Evolutionary conservation across 2,329 filamentous ascomycete species (phyloP).

Genomic region (Penicillium sp.): DNA sequence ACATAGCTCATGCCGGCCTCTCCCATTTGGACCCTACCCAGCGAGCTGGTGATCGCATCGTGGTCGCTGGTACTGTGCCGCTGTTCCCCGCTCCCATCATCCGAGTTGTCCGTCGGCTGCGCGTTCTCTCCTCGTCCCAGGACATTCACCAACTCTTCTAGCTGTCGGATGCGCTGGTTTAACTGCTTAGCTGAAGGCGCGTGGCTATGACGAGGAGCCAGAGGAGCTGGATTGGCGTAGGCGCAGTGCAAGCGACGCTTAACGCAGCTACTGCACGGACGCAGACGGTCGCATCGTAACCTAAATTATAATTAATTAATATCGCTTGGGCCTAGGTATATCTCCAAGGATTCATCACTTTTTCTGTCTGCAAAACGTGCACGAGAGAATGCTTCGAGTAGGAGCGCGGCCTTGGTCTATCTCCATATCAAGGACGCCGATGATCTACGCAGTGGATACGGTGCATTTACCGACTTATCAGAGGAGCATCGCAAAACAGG

Average conservation of each 20-base stretch:
- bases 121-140: conserved; percentile 52
- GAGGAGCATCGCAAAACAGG: background rate
- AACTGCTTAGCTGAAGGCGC: conserved; percentile 49
- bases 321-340: background rate
- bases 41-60: conserved; percentile 4
- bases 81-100: conserved; percentile 32
- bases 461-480: background rate
- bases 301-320: conserved; percentile 22
- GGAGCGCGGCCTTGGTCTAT: background rate
- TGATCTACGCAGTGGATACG: background rate
- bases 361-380: conserved; percentile 3
- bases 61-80: conserved; percentile 33
- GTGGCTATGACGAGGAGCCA: conserved; percentile 53
- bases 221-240: conserved; percentile 17
- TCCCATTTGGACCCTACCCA: background rate
- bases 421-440: background rate
- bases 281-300: conserved; percentile 54
- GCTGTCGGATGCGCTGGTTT: conserved; percentile 55
- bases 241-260: conserved; percentile 19
- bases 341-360: background rate
- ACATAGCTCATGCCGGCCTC: background rate
- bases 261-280: conserved; percentile 55
- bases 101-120: background rate
- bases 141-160: conserved; percentile 54
- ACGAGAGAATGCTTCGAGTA: conserved; percentile 2